These are phyloP conservation scores for Telfairia occidentalis DNA, from an alignment of 331 rosid species.

Conservation along the genomic window DNA sequence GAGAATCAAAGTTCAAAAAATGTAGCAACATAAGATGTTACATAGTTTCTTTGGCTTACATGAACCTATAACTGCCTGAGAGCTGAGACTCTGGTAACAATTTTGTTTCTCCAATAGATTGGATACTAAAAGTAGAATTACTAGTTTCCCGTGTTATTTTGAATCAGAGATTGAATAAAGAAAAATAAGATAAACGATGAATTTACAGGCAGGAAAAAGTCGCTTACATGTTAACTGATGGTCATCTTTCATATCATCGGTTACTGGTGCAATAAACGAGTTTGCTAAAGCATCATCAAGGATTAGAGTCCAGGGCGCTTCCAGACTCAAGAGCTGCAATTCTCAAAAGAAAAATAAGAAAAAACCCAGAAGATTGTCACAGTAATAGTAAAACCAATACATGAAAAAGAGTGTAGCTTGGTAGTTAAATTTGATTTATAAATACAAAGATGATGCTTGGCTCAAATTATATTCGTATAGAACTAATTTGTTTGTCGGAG, in stretches of 20 bases:
- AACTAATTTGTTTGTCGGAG: background rate
- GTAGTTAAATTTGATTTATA: background rate
- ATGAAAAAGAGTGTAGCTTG: background rate
- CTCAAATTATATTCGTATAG: background rate
- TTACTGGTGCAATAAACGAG: constrained; percentile 77
- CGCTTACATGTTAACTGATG: constrained; percentile 65
- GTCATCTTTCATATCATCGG: constrained; percentile 76
- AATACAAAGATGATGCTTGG: background rate
- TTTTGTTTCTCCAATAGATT: background rate
- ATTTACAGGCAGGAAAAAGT: constrained; percentile 2
- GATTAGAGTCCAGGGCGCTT: constrained; percentile 73
- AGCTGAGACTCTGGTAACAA: background rate
- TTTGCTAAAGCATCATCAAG: constrained; percentile 90
- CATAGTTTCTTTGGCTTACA: no score
- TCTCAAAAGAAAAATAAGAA: background rate
- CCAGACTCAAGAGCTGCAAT: constrained; percentile 72
- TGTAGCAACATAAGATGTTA: background rate
- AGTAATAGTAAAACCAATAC: background rate
- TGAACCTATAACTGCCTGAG: no score
- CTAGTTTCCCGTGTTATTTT: background rate
- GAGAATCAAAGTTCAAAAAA: background rate
- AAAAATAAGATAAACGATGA: background rate
- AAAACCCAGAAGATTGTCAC: background rate
- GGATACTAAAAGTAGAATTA: background rate
- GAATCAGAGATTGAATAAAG: background rate